A percentile compares a stretch with the other conserved stretches of the same genome.
Conservation (phyloP, 2,329 filamentous ascomycete genomes). For the Ophiognomonia clavigignenti-juglandacearum region DNA sequence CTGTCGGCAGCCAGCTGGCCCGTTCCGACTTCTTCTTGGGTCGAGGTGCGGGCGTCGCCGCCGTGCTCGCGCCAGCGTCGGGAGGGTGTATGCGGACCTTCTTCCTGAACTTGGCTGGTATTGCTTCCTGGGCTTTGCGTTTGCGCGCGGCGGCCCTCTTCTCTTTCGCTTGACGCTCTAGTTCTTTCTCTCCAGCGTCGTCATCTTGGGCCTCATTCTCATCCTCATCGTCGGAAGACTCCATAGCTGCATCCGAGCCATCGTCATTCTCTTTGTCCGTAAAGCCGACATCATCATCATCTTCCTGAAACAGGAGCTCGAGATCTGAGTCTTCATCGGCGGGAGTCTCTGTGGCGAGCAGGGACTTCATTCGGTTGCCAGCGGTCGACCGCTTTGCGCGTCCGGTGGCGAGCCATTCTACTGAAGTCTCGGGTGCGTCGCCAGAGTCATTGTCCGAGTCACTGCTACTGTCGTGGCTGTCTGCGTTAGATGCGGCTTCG, state of each 20-base stretch:
- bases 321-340: constrained; percentile 50
- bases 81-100: constrained; percentile 68
- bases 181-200: constrained; percentile 79
- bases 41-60: constrained; percentile 37
- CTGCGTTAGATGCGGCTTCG: constrained; percentile 30
- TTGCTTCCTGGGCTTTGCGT: constrained; percentile 72
- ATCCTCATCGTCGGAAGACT: constrained; percentile 80
- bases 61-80: constrained; percentile 32
- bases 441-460: constrained; percentile 26
- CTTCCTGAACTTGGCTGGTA: constrained; percentile 67
- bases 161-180: constrained; percentile 70
- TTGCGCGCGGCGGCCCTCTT: constrained; percentile 67
- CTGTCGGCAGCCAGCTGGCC: constrained; percentile 52
- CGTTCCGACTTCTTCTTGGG: constrained; percentile 59
- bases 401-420: constrained; percentile 69
- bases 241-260: constrained; percentile 75
- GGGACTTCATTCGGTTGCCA: constrained; percentile 75
- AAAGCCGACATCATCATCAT: constrained; percentile 65
- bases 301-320: constrained; percentile 72
- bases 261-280: constrained; percentile 61
- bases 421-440: constrained; percentile 23
- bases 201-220: constrained; percentile 62
- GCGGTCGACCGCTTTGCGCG: constrained; percentile 75
- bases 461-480: constrained; percentile 32
- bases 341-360: constrained; percentile 70